A percentile compares a stretch with the other conserved stretches of the same genome.
Conservation (phyloP, 1,284 basidiomycete species). For the Bjerkandera adusta region DNA sequence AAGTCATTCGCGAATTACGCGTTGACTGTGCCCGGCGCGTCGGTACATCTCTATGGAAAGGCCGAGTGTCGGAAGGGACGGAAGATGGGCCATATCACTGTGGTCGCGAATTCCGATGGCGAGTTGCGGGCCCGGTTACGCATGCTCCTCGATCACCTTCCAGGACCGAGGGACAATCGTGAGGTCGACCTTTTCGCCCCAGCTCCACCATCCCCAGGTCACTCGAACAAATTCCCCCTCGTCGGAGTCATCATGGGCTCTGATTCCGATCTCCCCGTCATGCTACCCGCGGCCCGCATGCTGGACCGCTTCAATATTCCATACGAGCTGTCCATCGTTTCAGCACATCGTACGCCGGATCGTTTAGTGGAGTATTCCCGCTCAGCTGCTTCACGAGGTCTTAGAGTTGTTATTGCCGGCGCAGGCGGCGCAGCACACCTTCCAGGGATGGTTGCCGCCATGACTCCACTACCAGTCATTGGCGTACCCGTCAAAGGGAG, state of each 20-base stretch:
- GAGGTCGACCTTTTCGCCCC: constrained; percentile 63
- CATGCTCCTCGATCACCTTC: constrained; percentile 66
- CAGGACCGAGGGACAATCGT: constrained; percentile 42
- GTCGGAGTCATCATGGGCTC: constrained; percentile 99
- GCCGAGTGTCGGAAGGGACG: constrained; percentile 84
- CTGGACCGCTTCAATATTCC: constrained; percentile 83
- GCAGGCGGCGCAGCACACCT: constrained; percentile 97
- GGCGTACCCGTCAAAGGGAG: constrained; percentile 98
- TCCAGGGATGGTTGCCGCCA: constrained; percentile 96
- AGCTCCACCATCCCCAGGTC: constrained; percentile 38
- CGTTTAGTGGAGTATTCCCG: constrained; percentile 84
- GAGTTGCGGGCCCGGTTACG: constrained; percentile 71
- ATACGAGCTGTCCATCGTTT: constrained; percentile 95
- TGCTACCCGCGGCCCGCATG: constrained; percentile 87
- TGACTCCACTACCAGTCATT: constrained; percentile 92
- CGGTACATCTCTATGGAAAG: constrained; percentile 94
- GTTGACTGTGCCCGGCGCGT: constrained; percentile 72
- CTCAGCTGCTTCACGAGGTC: constrained; percentile 73
- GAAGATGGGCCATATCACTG: constrained; percentile 98
- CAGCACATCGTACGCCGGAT: constrained; percentile 93
- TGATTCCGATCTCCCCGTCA: constrained; percentile 94
- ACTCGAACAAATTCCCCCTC: constrained; percentile 72
- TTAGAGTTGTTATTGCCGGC: constrained; percentile 86
- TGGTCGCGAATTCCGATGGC: constrained; percentile 84
- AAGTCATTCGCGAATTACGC: constrained; percentile 54